These are phyloP conservation scores for Yamadazyma takamatsuzukensis DNA, from an alignment of 805 yeast genomes.

Conservation along the genomic window DNA sequence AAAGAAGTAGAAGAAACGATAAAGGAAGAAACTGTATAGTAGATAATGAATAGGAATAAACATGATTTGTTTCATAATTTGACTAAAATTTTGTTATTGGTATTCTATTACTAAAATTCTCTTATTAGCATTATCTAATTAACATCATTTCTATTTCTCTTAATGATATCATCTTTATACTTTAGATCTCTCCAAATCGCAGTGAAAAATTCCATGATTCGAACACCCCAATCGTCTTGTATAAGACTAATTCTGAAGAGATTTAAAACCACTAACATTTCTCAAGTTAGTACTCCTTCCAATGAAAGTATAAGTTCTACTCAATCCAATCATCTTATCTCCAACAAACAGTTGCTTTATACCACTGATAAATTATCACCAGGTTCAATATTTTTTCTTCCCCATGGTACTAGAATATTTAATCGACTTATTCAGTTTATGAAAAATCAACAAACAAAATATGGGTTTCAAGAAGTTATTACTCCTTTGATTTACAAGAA, in stretches of 20 bases:
- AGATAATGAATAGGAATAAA: neutral
- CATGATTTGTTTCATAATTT: neutral
- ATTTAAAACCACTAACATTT: too few relatives aligned
- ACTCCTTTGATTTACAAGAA: slow-evolving; percentile 87
- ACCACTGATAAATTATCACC: slow-evolving; percentile 81
- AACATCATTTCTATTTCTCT: too few relatives aligned
- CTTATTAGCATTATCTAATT: too few relatives aligned
- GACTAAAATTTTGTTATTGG: too few relatives aligned
- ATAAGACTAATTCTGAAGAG: too few relatives aligned
- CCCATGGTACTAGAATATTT: slow-evolving; percentile 87
- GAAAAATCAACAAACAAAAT: slow-evolving; percentile 75
- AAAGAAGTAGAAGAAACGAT: slow-evolving; percentile 1
- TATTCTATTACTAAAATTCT: too few relatives aligned
- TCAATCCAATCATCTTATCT: slow-evolving; percentile 41
- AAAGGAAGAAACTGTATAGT: slow-evolving; percentile 3
- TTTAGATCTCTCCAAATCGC: too few relatives aligned
- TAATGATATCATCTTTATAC: too few relatives aligned
- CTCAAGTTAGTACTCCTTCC: neutral
- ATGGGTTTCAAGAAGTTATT: slow-evolving; percentile 88
- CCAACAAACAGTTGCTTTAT: slow-evolving; percentile 70
- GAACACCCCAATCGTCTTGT: too few relatives aligned
- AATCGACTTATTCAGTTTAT: slow-evolving; percentile 76
- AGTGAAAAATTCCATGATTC: too few relatives aligned
- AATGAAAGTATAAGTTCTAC: slow-evolving; percentile 19
- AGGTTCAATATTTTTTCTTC: slow-evolving; percentile 87